A percentile compares a stretch with the other conserved stretches of the same genome.
phyloP scores from a whole-genome alignment of 352 stramenopile species.

The Blastocystis sp. region DNA sequence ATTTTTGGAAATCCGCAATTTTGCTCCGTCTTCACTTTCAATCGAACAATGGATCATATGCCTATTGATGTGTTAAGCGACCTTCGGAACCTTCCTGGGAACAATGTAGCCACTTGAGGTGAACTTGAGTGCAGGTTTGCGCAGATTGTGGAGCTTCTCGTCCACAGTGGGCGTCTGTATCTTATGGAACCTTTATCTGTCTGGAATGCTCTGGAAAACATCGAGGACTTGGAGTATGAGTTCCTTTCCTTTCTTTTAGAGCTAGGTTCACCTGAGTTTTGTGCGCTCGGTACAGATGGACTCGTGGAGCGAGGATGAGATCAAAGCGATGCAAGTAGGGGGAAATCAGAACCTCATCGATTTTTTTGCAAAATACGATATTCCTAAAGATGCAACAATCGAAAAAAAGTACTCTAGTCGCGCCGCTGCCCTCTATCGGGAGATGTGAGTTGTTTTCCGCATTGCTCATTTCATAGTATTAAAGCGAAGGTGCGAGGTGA shows the following conservation, averaged over 20 bases:
- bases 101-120: slow-evolving; percentile 47
- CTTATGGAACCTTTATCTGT: slow-evolving; percentile 64
- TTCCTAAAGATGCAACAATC: slow-evolving; percentile 56
- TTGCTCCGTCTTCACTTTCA: not conserved
- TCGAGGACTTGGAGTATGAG: slow-evolving; percentile 52
- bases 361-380: slow-evolving; percentile 59
- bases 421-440: slow-evolving; percentile 57
- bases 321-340: slow-evolving; percentile 59
- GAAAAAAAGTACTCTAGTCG: slow-evolving; percentile 62
- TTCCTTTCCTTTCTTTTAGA: not conserved
- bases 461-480: not conserved
- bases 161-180: slow-evolving; percentile 63
- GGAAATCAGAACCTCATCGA: slow-evolving; percentile 60
- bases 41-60: slow-evolving; percentile 48
- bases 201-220: slow-evolving; percentile 63
- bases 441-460: not conserved
- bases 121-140: not conserved
- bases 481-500: slow-evolving; percentile 34
- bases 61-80: not conserved
- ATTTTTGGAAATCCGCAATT: not conserved
- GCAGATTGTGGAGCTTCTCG: slow-evolving; percentile 61
- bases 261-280: slow-evolving; percentile 63
- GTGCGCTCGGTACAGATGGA: slow-evolving; percentile 63
- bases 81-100: slow-evolving; percentile 54
- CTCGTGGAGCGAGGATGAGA: slow-evolving; percentile 62